phyloP scores from a whole-genome alignment of 768 basidiomycete species.

The Leccinellum luteum region DNA sequence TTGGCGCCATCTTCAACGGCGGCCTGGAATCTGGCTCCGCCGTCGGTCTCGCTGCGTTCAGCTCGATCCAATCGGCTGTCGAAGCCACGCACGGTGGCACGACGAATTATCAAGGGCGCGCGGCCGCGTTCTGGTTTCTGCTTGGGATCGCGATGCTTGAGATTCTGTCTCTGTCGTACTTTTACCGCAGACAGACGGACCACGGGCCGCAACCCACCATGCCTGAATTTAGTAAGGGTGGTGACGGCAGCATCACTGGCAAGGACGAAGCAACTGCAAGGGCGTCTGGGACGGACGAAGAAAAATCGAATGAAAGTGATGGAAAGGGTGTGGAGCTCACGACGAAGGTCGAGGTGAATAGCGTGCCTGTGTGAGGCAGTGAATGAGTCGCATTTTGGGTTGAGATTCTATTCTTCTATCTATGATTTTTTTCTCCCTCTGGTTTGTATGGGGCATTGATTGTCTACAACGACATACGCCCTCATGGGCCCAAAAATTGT shows the following conservation, averaged over 20 bases:
- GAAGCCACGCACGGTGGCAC: conserved; percentile 34
- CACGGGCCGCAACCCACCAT: neutral
- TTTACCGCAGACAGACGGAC: conserved; percentile 31
- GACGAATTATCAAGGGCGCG: conserved; percentile 38
- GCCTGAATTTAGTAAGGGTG: neutral
- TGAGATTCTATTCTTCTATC: neutral
- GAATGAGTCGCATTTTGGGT: neutral
- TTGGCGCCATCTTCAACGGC: conserved; percentile 59
- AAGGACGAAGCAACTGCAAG: neutral
- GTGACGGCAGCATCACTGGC: neutral
- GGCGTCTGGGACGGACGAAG: neutral
- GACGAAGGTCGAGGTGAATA: neutral
- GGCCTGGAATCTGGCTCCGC: conserved; percentile 54
- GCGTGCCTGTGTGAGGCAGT: neutral
- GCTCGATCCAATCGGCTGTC: conserved; percentile 48
- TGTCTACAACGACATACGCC: neutral
- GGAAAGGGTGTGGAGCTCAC: neutral
- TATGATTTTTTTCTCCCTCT: neutral
- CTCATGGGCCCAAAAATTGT: neutral
- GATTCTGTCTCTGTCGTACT: conserved; percentile 31
- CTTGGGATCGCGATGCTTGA: conserved; percentile 37
- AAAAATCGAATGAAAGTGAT: neutral
- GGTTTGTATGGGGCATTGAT: neutral
- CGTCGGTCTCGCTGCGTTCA: conserved; percentile 47
- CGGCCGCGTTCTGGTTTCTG: conserved; percentile 45